Conservation (phyloP, 228 moss, liverwort and hornwort genomes). For the Sphagnum fallax region DNA sequence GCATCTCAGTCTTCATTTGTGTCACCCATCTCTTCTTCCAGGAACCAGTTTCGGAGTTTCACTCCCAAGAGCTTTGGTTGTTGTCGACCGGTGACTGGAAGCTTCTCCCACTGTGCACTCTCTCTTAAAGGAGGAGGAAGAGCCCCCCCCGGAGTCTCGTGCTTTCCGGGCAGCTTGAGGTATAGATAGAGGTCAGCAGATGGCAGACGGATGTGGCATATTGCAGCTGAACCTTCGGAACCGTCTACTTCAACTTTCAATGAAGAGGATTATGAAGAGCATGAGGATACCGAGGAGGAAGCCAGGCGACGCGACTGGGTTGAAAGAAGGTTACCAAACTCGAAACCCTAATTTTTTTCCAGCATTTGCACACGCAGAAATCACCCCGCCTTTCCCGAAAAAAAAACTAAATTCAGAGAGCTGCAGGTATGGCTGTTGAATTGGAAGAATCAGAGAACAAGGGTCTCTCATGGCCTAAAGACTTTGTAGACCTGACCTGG, state of each 20-base stretch:
- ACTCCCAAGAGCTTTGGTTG: background rate
- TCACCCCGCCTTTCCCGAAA: too few species aligned
- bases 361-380: too few species aligned
- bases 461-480: too few species aligned
- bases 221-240: constrained; percentile 14
- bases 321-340: constrained; percentile 42
- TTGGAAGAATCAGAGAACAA: too few species aligned
- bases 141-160: background rate
- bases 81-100: constrained; percentile 21
- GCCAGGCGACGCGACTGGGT: constrained; percentile 80
- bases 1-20: too few species aligned
- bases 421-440: too few species aligned
- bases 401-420: too few species aligned
- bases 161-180: background rate
- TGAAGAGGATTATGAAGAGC: constrained; percentile 47
- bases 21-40: background rate
- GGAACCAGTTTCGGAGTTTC: background rate
- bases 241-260: constrained; percentile 29
- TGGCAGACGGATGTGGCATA: too few species aligned
- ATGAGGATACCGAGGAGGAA: constrained; percentile 68
- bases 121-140: constrained; percentile 11
- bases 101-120: constrained; percentile 22
- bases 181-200: too few species aligned
- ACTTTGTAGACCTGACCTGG: too few species aligned
- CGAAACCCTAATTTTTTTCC: too few species aligned